Evolutionary conservation across 257 asterid genomes (phyloP), one percentile per base, ranked within the genome.

Genomic region (Scutellaria galericulata): DNA sequence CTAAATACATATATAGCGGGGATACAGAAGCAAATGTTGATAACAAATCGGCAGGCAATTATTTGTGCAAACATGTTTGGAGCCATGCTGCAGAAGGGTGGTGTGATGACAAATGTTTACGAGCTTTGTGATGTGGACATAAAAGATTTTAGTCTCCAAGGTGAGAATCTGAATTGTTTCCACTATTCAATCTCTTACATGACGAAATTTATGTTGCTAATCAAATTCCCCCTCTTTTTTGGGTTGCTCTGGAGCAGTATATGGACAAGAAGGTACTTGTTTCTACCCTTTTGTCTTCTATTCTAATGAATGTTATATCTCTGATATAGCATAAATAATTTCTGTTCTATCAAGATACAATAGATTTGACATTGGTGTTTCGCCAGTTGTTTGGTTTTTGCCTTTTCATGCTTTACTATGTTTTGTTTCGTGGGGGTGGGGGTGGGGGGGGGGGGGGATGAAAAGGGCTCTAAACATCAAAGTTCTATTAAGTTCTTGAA

Each of bases 91-190:
- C 86, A 83, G 47, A 95, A 87, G 84, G 97, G 88, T 64, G 99
- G 99, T 64, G 96, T 92, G 58, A 83, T 88, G 93, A 62, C 89
- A 47, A 90, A 95, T 66, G 85, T 95, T 63, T 95, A 86, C 55
- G 88, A 90, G 85, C 96, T 95, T 75, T 95, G 99, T 77, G 99
- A 92, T 81, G 94, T 95, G 73, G 98, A 95, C 84, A 68, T 95
- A 76, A 92, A 91, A 75, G 99, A 95, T 86, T 95, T 95, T 82
- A 95, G 99, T 80, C 90, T 95, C 50, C 99, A 95, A 84, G 97
- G 98, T 94, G 72, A 69, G 75, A 61, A 68, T 80, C 45, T 44
- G 27, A 24, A 24, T 24, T 53, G 4, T 35, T 64, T 67, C 45
- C 37, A 51, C 24, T 46, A 11, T 55, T 31, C 8, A 64, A 40